phyloP scores from a whole-genome alignment of 345 rosid genomes.

The Citrus inodora region DNA sequence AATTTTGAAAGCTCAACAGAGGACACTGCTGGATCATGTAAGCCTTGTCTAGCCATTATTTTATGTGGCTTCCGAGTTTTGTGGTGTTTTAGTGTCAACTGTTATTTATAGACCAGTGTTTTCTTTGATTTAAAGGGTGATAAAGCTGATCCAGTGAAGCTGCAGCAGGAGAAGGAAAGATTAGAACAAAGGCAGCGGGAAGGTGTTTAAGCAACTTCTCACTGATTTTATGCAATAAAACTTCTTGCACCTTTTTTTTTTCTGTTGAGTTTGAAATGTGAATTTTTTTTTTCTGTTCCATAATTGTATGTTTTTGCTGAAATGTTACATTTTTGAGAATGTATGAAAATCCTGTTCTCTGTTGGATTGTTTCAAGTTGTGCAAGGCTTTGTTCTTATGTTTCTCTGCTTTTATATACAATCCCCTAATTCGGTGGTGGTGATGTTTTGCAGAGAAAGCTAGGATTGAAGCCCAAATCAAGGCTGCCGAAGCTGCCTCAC shows the following conservation, averaged over 20 bases:
- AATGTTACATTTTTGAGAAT: neutral
- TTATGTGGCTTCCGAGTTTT: neutral
- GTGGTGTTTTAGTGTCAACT: neutral
- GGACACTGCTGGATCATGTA: slow-evolving; percentile 62
- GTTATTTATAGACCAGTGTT: neutral
- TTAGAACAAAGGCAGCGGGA: slow-evolving; percentile 65
- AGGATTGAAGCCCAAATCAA: slow-evolving; percentile 68
- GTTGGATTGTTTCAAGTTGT: neutral
- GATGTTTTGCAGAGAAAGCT: slow-evolving; percentile 51
- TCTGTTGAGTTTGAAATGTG: neutral
- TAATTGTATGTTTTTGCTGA: neutral
- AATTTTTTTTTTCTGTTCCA: neutral
- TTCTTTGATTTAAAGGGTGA: slow-evolving; percentile 42
- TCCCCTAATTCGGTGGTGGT: neutral
- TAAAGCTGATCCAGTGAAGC: slow-evolving; percentile 52
- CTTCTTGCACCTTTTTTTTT: neutral
- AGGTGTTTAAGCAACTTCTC: slow-evolving; percentile 39
- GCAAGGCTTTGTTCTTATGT: neutral
- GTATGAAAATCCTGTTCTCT: neutral
- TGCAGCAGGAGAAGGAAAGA: slow-evolving; percentile 63
- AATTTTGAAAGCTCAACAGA: slow-evolving; percentile 66
- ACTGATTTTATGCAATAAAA: neutral
- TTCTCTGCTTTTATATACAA: neutral
- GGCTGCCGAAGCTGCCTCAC: slow-evolving; percentile 61
- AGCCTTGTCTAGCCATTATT: neutral